Percentiles rank a stretch among this genome's conserved stretches.
These are phyloP conservation scores for Alternaria dauci DNA, from an alignment of 2,329 filamentous ascomycete genomes.

Conservation along the genomic window DNA sequence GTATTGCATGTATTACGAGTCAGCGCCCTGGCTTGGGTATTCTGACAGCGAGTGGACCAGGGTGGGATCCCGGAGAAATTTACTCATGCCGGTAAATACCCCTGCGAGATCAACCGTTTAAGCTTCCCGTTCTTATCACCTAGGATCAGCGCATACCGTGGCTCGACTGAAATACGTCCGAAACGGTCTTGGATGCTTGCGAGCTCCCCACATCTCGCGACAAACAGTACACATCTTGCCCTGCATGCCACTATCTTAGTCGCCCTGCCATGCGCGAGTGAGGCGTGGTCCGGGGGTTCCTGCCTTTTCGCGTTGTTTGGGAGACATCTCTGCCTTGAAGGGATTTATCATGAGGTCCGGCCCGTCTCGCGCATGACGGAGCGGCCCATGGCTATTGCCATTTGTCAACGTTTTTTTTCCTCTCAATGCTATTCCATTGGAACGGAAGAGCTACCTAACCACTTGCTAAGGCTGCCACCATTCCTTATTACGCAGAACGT, in stretches of 20 bases:
- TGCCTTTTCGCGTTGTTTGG: not conserved
- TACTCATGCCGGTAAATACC: not conserved
- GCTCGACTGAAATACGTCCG: not conserved
- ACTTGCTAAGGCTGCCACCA: not conserved
- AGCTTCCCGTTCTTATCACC: not conserved
- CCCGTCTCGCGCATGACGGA: not conserved
- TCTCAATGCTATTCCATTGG: not conserved
- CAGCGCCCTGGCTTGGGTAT: not conserved
- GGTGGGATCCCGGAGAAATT: not conserved
- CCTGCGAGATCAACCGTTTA: not conserved
- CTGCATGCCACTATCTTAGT: not conserved
- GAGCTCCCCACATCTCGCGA: not conserved
- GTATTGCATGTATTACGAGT: not conserved
- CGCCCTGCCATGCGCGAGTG: not conserved
- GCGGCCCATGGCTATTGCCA: not conserved
- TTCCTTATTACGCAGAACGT: not conserved
- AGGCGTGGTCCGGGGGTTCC: not conserved
- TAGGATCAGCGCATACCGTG: not conserved
- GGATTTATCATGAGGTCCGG: not conserved
- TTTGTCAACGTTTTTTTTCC: not conserved
- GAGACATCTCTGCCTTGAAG: not conserved
- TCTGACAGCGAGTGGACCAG: not conserved
- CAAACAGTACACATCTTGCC: not conserved
- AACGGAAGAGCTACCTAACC: not conserved
- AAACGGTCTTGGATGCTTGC: not conserved